Evolutionary conservation across 176 grass and related monocot species (phyloP), one percentile per base, ranked within the genome.

Genomic region (Eragrostis curvula): DNA sequence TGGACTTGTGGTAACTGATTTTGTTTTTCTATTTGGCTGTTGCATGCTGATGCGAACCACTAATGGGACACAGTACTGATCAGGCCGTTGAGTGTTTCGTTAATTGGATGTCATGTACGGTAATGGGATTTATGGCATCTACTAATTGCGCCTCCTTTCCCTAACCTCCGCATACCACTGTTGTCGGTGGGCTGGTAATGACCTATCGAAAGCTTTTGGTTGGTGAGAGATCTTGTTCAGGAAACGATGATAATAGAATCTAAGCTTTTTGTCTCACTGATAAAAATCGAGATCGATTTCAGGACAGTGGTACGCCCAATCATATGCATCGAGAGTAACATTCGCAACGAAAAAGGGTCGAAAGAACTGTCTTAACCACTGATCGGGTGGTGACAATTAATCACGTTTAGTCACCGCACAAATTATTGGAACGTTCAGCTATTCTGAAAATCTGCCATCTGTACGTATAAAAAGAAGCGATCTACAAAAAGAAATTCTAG

Each of bases 151-250:
- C 73, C 52, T 21, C 45, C 27, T 51, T 60, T 68, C 52, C 67
- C 45, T 70, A 70, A 74, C 43, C 68, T 75, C 81, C 52, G 49
- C 64, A 40, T 44, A 71, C 45, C 79, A 25, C 12, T 77, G 66
- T 2, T 78, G 83, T 66, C 76, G 83, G 72, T 71, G 87, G 12
- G 12, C 16, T 53, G 13, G 65, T 41, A 29, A 57, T 65, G 60
- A 88, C 59, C 45, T 56, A 23, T 66, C 3, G 3, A 41, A 29
- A 82, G 78, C 66, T 62, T 81, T 77, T 32, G 77, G 88, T 89
- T 77, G 83, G 72, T 89, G 27, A 58, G 9, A 66, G 16, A 85
- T 89, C 87, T 72, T 48, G 87, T 42, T 77, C 78, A 58, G 82
- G 21, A 40, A 9, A 55, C 25, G 47, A 76, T 30, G 15, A 65